Conservation (phyloP, 768 basidiomycete species). For the Trametes cingulata region DNA sequence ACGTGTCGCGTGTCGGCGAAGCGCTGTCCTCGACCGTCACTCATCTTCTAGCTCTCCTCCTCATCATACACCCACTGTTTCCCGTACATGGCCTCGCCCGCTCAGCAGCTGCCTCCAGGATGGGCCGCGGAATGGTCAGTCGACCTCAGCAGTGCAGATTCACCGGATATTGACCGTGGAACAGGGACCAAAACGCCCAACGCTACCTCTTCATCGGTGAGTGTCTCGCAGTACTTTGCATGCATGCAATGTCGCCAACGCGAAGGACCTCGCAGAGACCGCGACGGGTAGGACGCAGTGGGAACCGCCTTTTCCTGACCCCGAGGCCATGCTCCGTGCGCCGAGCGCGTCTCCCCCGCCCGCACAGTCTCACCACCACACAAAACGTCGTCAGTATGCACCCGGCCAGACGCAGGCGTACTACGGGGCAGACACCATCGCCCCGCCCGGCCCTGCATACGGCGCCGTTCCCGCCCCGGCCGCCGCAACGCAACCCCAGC, state of each 20-base stretch:
- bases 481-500: conserved; percentile 49
- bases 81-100: conserved; percentile 44
- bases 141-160: background rate
- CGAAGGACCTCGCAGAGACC: conserved; percentile 57
- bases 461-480: conserved; percentile 39
- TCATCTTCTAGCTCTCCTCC: conserved; percentile 6
- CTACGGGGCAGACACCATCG: conserved; percentile 56
- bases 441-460: conserved; percentile 47
- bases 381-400: conserved; percentile 89
- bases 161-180: conserved; percentile 17
- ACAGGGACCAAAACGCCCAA: conserved; percentile 78
- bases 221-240: conserved; percentile 31
- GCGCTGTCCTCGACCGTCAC: conserved; percentile 15
- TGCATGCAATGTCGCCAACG: background rate
- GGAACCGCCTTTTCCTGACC: conserved; percentile 66
- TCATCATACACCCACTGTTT: conserved; percentile 1
- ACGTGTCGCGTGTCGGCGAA: conserved; percentile 24
- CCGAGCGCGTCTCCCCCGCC: conserved; percentile 48
- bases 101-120: conserved; percentile 82
- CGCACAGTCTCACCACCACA: conserved; percentile 38
- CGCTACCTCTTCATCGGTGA: conserved; percentile 88
- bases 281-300: conserved; percentile 84
- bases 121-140: conserved; percentile 92
- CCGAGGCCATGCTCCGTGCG: conserved; percentile 28
- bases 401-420: conserved; percentile 92